phyloP scores from a whole-genome alignment of 345 rosid species.

The Pistacia atlantica region DNA sequence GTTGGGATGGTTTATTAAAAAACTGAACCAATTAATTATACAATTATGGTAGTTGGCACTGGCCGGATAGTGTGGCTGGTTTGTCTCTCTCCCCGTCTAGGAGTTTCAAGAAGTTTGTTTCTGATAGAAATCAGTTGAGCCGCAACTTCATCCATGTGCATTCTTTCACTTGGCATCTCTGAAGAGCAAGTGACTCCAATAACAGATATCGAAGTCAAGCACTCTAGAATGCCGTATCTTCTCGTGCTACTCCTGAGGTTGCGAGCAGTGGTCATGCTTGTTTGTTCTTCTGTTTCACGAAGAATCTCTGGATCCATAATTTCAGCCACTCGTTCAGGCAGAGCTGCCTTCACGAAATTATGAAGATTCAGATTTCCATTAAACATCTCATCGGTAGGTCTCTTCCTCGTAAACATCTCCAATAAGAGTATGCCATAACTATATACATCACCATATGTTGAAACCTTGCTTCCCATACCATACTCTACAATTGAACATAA shows the following conservation, averaged over 20 bases:
- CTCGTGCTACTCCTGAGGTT: too few relatives aligned
- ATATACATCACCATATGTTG: slow-evolving; percentile 32
- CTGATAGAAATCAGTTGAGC: slow-evolving; percentile 1
- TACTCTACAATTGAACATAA: slow-evolving; percentile 26
- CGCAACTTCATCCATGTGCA: slow-evolving; percentile 4
- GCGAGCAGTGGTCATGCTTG: neutral
- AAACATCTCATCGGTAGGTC: slow-evolving; percentile 30
- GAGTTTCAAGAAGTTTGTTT: neutral
- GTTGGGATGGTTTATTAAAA: too few relatives aligned
- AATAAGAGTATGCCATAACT: slow-evolving; percentile 37
- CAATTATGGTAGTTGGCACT: too few relatives aligned
- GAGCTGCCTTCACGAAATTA: slow-evolving; percentile 17
- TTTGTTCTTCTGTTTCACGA: slow-evolving; percentile 5
- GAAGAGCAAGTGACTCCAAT: slow-evolving; percentile 30
- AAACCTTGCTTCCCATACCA: slow-evolving; percentile 30
- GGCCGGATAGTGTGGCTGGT: too few relatives aligned
- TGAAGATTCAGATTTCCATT: slow-evolving; percentile 26
- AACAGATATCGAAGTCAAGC: slow-evolving; percentile 11
- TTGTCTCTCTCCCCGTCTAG: too few relatives aligned
- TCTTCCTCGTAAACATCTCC: slow-evolving; percentile 32
- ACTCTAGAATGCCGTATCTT: neutral
- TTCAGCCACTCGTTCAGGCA: slow-evolving; percentile 17
- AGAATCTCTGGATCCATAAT: slow-evolving; percentile 25
- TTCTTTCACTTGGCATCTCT: slow-evolving; percentile 17
- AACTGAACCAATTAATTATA: too few relatives aligned